These are phyloP conservation scores for Multifurca ochricompacta DNA, from an alignment of 768 basidiomycete species.

Conservation along the genomic window DNA sequence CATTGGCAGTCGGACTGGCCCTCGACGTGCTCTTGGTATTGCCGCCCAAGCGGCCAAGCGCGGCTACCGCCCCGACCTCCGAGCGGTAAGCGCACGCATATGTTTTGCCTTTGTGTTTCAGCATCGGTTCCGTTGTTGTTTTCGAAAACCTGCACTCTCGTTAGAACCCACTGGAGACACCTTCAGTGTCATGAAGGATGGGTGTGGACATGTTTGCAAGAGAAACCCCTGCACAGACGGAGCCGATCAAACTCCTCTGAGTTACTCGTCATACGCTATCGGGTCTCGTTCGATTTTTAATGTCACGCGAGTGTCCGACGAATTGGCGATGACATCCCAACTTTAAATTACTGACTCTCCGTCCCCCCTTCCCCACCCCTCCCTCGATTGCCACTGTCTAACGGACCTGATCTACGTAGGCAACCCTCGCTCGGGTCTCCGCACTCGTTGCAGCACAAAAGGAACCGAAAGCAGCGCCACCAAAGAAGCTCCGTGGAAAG, in stretches of 20 bases:
- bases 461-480: conserved; percentile 57
- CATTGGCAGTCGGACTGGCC: conserved; percentile 62
- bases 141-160: conserved; percentile 54
- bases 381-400: neutral
- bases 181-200: conserved; percentile 63
- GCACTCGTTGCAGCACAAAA: conserved; percentile 62
- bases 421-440: conserved; percentile 68
- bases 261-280: conserved; percentile 69
- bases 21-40: conserved; percentile 62
- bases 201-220: conserved; percentile 94
- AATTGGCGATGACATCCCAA: conserved; percentile 56
- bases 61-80: conserved; percentile 73
- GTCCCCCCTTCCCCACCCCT: conserved; percentile 6
- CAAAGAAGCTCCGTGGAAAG: conserved; percentile 69
- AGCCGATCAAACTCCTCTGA: conserved; percentile 54
- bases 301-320: conserved; percentile 64
- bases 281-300: conserved; percentile 52
- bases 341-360: conserved; percentile 20
- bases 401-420: conserved; percentile 34
- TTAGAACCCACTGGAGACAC: conserved; percentile 86
- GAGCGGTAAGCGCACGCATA: conserved; percentile 53
- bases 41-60: conserved; percentile 50
- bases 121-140: conserved; percentile 8
- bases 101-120: neutral
- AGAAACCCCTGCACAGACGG: conserved; percentile 40